These are phyloP conservation scores for Solanum hybrid DNA, from an alignment of 305 asterid genomes.

Conservation along the genomic window DNA sequence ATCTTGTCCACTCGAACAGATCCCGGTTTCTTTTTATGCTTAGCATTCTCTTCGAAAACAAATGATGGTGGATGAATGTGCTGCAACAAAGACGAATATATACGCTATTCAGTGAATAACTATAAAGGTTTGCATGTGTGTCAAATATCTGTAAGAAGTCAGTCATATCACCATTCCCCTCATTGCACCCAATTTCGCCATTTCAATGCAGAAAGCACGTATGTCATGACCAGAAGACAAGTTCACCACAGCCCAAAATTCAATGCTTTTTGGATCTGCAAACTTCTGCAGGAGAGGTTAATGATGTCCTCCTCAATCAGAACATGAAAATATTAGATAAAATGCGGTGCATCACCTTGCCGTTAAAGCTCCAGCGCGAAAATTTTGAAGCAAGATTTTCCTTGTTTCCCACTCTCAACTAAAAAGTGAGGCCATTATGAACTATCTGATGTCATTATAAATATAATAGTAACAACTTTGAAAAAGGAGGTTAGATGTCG, in stretches of 20 bases:
- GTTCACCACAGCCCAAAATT: constrained; percentile 66
- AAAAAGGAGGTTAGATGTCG: not conserved
- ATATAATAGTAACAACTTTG: not conserved
- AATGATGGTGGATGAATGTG: constrained; percentile 39
- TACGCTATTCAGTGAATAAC: not conserved
- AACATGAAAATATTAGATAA: not conserved
- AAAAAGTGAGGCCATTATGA: constrained; percentile 11
- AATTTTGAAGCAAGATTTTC: constrained; percentile 47
- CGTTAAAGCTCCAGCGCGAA: constrained; percentile 63
- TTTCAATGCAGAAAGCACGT: constrained; percentile 28
- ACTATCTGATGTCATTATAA: not conserved
- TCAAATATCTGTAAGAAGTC: not conserved
- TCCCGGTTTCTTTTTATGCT: constrained; percentile 50
- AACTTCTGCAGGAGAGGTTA: constrained; percentile 33
- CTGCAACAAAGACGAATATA: constrained; percentile 18
- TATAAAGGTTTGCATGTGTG: not conserved
- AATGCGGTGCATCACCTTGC: constrained; percentile 35
- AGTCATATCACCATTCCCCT: constrained; percentile 42
- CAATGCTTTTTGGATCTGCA: constrained; percentile 40
- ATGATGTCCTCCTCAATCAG: not conserved
- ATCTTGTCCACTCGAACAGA: constrained; percentile 53
- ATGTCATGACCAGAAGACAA: constrained; percentile 55
- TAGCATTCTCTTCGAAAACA: constrained; percentile 45
- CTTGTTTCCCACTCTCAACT: constrained; percentile 61
- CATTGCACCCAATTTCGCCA: constrained; percentile 38